These are phyloP conservation scores for Diaporthe australafricana DNA, from an alignment of 2,329 filamentous ascomycete species.

Conservation along the genomic window DNA sequence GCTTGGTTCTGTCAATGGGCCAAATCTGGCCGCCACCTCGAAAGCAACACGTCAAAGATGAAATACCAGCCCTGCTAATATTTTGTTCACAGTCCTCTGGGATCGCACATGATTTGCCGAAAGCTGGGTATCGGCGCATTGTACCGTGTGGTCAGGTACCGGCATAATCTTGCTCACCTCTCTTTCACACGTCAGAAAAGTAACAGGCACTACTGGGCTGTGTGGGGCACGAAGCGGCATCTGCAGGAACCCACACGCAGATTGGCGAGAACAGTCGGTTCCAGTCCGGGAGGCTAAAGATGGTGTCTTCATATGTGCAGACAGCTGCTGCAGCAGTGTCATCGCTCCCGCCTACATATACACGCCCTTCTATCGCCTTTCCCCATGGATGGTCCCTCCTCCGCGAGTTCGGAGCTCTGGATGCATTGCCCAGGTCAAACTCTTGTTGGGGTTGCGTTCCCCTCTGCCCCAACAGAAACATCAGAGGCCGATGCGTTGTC, in stretches of 20 bases:
- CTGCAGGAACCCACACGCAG: constrained; percentile 26
- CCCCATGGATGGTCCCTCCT: neutral
- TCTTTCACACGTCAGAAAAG: constrained; percentile 4
- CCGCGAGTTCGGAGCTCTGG: constrained; percentile 4
- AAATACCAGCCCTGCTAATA: neutral
- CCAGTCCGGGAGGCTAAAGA: neutral
- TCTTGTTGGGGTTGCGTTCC: constrained; percentile 20
- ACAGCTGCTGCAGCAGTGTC: constrained; percentile 6
- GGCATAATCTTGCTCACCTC: neutral
- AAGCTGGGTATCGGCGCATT: too few species aligned
- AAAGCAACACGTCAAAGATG: neutral
- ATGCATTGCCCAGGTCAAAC: constrained; percentile 8
- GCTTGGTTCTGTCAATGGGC: neutral
- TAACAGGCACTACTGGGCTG: neutral
- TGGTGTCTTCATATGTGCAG: constrained; percentile 25
- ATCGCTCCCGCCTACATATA: constrained; percentile 11
- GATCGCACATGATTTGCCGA: neutral
- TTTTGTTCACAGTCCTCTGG: neutral
- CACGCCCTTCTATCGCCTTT: neutral
- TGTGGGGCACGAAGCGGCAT: constrained; percentile 12
- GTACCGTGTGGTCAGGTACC: too few species aligned
- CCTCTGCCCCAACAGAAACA: constrained; percentile 6
- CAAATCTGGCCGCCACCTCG: neutral
- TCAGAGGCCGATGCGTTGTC: neutral
- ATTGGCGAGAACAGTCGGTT: constrained; percentile 8